These are phyloP conservation scores for Aspergillus sp. DNA, from an alignment of 2,329 filamentous ascomycete species.

Conservation along the genomic window DNA sequence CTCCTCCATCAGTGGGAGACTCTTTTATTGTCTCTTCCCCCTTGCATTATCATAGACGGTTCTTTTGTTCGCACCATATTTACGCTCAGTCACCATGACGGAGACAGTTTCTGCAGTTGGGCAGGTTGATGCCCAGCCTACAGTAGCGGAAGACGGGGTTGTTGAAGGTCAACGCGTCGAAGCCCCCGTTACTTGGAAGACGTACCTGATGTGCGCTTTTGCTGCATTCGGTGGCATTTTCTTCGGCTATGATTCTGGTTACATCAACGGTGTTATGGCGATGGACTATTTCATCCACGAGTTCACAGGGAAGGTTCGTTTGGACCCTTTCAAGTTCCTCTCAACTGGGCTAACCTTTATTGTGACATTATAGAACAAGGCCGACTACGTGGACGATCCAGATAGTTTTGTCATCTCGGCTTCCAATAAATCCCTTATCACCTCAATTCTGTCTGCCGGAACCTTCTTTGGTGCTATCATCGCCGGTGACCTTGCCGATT, in stretches of 20 bases:
- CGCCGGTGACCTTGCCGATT: slow-evolving; percentile 74
- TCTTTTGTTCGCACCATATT: not conserved
- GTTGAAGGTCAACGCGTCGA: slow-evolving; percentile 56
- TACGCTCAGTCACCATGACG: not conserved
- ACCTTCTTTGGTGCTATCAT: slow-evolving; percentile 79
- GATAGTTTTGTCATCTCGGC: slow-evolving; percentile 46
- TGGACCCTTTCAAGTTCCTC: not conserved
- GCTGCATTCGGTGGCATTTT: slow-evolving; percentile 62
- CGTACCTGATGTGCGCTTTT: slow-evolving; percentile 62
- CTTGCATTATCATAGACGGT: not conserved
- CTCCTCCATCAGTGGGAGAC: not conserved
- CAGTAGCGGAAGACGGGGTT: slow-evolving; percentile 36
- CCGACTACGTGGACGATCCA: slow-evolving; percentile 26
- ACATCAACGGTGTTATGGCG: slow-evolving; percentile 54
- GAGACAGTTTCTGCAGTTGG: not conserved
- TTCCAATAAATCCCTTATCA: slow-evolving; percentile 61
- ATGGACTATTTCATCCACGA: slow-evolving; percentile 50
- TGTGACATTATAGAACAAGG: slow-evolving; percentile 18
- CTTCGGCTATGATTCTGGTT: slow-evolving; percentile 61
- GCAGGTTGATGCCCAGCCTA: not conserved
- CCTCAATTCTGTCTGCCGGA: slow-evolving; percentile 73
- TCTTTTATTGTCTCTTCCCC: not conserved
- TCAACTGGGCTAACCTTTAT: not conserved
- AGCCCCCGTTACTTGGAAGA: slow-evolving; percentile 59
- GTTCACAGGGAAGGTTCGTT: slow-evolving; percentile 36